phyloP scores from a whole-genome alignment of 108 stramenopile genomes.

The Mediolabrus comicus region DNA sequence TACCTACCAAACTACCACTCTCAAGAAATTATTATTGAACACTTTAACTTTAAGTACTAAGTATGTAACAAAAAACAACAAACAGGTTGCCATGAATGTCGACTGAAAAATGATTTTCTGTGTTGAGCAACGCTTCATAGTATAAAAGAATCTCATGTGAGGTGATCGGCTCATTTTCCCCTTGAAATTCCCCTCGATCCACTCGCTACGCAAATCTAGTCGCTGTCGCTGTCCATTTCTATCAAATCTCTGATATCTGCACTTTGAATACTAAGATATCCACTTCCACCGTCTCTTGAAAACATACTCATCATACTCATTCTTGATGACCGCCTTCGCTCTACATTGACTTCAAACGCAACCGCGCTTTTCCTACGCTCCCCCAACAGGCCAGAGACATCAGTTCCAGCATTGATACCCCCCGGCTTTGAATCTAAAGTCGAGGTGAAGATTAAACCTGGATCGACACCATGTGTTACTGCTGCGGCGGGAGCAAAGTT shows the following conservation, averaged over 20 bases:
- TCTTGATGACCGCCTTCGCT: constrained; percentile 26
- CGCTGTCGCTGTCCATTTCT: constrained; percentile 17
- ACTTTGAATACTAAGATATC: constrained; percentile 28
- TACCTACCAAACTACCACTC: too few relatives aligned
- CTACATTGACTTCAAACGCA: constrained; percentile 14
- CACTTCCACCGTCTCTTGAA: constrained; percentile 22
- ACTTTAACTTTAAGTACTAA: too few relatives aligned
- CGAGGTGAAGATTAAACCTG: constrained; percentile 43
- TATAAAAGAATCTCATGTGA: too few relatives aligned
- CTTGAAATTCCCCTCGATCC: too few relatives aligned
- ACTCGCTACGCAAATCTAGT: not conserved
- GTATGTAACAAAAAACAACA: not conserved
- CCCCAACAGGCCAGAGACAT: constrained; percentile 28
- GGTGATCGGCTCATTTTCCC: too few relatives aligned
- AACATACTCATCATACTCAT: constrained; percentile 31
- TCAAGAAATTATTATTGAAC: not conserved
- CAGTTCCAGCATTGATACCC: constrained; percentile 41
- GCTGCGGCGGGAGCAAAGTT: constrained; percentile 7
- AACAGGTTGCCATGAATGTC: not conserved
- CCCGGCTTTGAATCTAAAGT: constrained; percentile 44
- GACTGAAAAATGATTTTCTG: not conserved
- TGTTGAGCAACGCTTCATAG: not conserved
- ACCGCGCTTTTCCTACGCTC: constrained; percentile 34
- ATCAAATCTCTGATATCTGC: constrained; percentile 39
- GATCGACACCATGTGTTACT: constrained; percentile 16